Base-by-base conservation (phyloP, 202 grass and related monocot species). In the Carex sylvatica region DNA sequence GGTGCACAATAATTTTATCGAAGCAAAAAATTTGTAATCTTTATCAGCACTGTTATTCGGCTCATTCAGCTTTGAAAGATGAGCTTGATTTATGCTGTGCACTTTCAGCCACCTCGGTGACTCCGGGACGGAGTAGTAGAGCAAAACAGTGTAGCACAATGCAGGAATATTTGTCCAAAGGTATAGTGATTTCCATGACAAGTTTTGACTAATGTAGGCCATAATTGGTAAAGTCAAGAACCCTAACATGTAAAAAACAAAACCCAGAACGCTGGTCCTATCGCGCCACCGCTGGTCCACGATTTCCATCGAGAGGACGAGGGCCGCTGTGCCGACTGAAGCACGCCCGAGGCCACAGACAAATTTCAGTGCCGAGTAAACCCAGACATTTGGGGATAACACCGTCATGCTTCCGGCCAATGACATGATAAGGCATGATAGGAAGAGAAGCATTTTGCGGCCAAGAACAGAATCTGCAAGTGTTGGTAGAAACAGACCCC, bases 401-500 rank as follows among this genome's bases (percentile, higher is more conserved):
- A 81, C 79, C 0, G 90, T 97, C 73, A 94, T 90, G 80, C 61
- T 68, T 72, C 88, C 94, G 56, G 92, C 62, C 24, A 89, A 53
- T 18, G 94, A 92, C 92, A 92, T 97, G 83, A 81, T 11, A 62
- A 86, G 72, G 4, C 86, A 85, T 2, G 90, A 91, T 15, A 79
- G 4, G 6, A 98, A 73, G 1, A 94, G 90, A 90, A 97, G 90
- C 84, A 82, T 93, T 88, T 82, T 90, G 9, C 90, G 92, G 1
- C 95, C 95, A 6, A 97, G 87, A 71, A 84, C 11, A 2, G 92
- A 90, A 70, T 97, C 95, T 0, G 92, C 92, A 51, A 97, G 92
- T 35, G 95, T 94, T 1, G 88, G 85, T 47, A 98, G 83, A 16
- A 94, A 78, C 78, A 93, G 84, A 1, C 92, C 92, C 0, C 95